Base-by-base conservation (phyloP, 1,284 basidiomycete genomes). In the Trametes sp. region DNA sequence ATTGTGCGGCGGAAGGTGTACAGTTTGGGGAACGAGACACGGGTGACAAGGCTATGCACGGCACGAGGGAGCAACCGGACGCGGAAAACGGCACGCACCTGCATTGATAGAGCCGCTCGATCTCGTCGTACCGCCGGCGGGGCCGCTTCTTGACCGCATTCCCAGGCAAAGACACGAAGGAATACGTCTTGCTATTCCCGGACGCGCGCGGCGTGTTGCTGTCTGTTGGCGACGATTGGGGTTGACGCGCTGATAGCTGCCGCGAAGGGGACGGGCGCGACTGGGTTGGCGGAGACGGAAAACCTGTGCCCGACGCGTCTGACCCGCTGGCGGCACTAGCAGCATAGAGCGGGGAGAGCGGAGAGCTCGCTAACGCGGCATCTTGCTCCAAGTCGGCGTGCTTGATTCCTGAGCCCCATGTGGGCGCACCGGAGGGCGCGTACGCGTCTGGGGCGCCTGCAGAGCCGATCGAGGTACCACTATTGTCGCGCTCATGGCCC, bases 41-140 rank as follows among this genome's bases (percentile, higher is more conserved):
- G 50, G 35, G 33, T 24, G 50, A 38, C 24, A 53, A 21, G 54
- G 35, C 35, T 21, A 46, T 29, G 54, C 50, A 49, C 16, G 33
- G 45, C 6, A 26, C 23, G 33, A 26, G 38, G 45, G 46, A 26
- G 36, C 41, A 61, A 57, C 44, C 6, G 36, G 49, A 54, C 42
- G 13, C 24, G 36, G 54, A 54, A 49, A 35, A 33, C 24, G 60
- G 31, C 26, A 66, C 74, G 66, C 66, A 74, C 74, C 69, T 74
- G 81, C 94, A 96, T 62, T 87, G 84, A 76, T 96, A 96, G 49
- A 96, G 80, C n/a, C 95, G 85, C 78, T 96, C 95, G 65, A 96
- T 96, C 82, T 95, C 94, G 74, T 95, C 94, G 76, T 93, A 94
- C 57, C 92, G 83, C 68, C 94, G 81, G 21, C 93, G 83, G 21